Conservation (phyloP, 305 asterid genomes). For the Fraxinus angustifolia region DNA sequence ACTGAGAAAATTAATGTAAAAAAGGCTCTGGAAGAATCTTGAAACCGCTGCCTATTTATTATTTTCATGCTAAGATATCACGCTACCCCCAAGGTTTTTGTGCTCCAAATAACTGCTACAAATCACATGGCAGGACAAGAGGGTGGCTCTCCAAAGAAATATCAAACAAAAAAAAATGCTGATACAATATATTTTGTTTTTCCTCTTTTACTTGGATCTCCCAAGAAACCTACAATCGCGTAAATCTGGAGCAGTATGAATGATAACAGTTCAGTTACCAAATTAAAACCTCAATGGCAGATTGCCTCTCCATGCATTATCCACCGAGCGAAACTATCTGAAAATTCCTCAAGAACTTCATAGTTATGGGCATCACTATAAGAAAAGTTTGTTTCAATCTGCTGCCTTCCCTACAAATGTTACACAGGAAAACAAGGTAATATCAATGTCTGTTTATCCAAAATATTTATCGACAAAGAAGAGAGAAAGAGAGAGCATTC, state of each 20-base stretch:
- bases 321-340: constrained; percentile 83
- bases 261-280: not conserved
- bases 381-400: constrained; percentile 38
- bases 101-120: constrained; percentile 21
- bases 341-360: constrained; percentile 68
- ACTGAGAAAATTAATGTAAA: not conserved
- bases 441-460: not conserved
- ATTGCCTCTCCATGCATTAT: constrained; percentile 71
- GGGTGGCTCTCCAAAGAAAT: constrained; percentile 3
- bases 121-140: constrained; percentile 12
- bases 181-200: constrained; percentile 5
- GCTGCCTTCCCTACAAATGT: constrained; percentile 30
- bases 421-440: not conserved
- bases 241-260: not conserved
- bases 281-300: constrained; percentile 48
- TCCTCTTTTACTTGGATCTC: constrained; percentile 14
- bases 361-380: constrained; percentile 35
- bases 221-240: not conserved
- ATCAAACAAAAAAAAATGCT: constrained; percentile 11
- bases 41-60: constrained; percentile 45
- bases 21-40: constrained; percentile 40
- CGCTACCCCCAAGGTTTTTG: constrained; percentile 31
- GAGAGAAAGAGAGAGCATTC: not conserved
- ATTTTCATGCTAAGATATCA: constrained; percentile 32
- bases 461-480: not conserved